Base-by-base conservation (phyloP, 257 asterid genomes). In the Solanum chiquidenum region DNA sequence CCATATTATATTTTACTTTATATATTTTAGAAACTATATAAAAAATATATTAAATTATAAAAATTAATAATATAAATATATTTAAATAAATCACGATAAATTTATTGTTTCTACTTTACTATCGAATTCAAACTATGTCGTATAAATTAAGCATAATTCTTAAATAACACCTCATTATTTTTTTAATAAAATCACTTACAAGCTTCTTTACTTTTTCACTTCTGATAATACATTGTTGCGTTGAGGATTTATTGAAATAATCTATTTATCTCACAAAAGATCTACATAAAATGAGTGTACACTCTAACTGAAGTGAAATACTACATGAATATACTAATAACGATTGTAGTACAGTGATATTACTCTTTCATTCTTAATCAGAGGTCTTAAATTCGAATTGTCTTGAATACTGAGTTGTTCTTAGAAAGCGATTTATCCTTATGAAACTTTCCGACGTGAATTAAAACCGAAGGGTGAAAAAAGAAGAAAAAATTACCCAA, bases 381-480 rank as follows among this genome's bases (percentile, higher is more conserved):
- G 20, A 16, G 23, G 0, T 52, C 1, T 16, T 3, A 0, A 16
- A 16, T 2, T 52, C 0, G 21, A 52, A 0, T 52, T 0, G 4
- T 16, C 1, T 0, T 6, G 52, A 18, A 52, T 52, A 52, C 0
- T 14, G 18, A 49, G 20, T 49, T 49, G 5, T 14, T 49, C 16
- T 5, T 52, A 5, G 9, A 0, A 44, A 52, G 0, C 1, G 7
- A 0, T 16, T 52, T 52, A 52, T 52, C 6, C 1, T 1, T 16
- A 16, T 52, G 60, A 52, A 52, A 52, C 0, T 16, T 16, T 16
- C 0, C 9, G 9, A 52, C 4, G 9, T 52, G 7, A 52, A 16
- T 52, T 52, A 1, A 16, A 52, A 52, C 3, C 21, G 8, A 52
- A 52, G 60, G 8, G 20, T 52, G 60, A 16, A 16, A 52, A 52